Evolutionary conservation across 768 basidiomycete genomes (phyloP).

Genomic region (Dacryopinax primogenitus): DNA sequence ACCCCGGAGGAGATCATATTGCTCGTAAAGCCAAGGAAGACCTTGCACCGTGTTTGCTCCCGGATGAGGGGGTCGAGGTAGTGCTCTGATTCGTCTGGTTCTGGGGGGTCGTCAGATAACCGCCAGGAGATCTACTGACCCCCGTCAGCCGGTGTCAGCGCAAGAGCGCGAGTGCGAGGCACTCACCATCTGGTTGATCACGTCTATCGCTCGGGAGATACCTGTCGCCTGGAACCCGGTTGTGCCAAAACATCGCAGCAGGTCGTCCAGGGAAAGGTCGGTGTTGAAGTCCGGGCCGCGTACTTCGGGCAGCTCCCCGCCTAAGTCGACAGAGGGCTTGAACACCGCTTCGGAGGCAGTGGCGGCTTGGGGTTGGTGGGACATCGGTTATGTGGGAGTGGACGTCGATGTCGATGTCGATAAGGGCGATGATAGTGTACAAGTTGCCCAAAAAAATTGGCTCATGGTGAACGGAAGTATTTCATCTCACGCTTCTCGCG

Average conservation of each 20-base stretch:
- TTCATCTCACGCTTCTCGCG: background rate
- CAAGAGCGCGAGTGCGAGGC: background rate
- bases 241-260: slow-evolving; percentile 68
- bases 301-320: slow-evolving; percentile 29
- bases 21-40: slow-evolving; percentile 96
- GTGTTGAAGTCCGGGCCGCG: slow-evolving; percentile 78
- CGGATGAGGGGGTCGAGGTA: slow-evolving; percentile 46
- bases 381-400: background rate
- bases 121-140: slow-evolving; percentile 65
- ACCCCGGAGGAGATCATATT: slow-evolving; percentile 97
- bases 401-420: background rate
- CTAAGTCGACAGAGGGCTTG: slow-evolving; percentile 1
- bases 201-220: slow-evolving; percentile 71
- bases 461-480: background rate
- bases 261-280: slow-evolving; percentile 47
- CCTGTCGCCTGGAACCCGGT: slow-evolving; percentile 98
- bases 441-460: background rate
- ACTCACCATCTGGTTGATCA: slow-evolving; percentile 85
- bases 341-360: slow-evolving; percentile 12
- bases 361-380: background rate
- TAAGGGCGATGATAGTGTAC: background rate
- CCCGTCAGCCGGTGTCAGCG: background rate
- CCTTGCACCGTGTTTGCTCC: slow-evolving; percentile 59
- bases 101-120: slow-evolving; percentile 68
- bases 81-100: slow-evolving; percentile 57